Evolutionary conservation across 257 asterid genomes (phyloP).

Genomic region (Lantana camara): DNA sequence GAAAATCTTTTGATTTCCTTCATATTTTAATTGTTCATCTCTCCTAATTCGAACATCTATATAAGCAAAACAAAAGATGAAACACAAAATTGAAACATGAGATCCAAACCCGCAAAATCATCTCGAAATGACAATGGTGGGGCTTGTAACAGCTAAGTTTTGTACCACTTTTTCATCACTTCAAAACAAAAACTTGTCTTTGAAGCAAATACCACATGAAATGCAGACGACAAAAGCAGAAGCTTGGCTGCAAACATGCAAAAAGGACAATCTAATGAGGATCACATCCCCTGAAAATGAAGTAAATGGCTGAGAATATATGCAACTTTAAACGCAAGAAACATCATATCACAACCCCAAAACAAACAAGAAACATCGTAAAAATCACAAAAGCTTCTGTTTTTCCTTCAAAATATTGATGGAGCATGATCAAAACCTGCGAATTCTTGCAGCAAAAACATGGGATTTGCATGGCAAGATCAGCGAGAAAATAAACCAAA

Average conservation of each 20-base stretch:
- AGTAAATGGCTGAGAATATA: constrained; percentile 36
- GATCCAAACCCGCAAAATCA: too few species aligned
- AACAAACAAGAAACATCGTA: neutral
- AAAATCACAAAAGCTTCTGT: neutral
- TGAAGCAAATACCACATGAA: constrained; percentile 39
- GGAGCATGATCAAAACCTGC: constrained; percentile 26
- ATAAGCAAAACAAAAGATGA: too few species aligned
- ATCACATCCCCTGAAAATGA: constrained; percentile 34
- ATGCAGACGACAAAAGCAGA: constrained; percentile 30
- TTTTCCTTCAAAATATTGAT: constrained; percentile 19
- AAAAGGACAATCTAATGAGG: constrained; percentile 14
- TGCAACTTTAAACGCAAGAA: too few species aligned
- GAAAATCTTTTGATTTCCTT: too few species aligned
- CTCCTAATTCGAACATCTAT: too few species aligned
- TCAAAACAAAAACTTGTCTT: constrained; percentile 41
- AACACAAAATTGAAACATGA: too few species aligned
- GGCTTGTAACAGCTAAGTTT: constrained; percentile 43
- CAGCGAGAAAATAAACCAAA: constrained; percentile 30
- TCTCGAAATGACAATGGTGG: constrained; percentile 22
- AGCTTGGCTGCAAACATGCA: constrained; percentile 19
- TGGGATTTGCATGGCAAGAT: constrained; percentile 44
- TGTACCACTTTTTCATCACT: constrained; percentile 22
- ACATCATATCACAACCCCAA: neutral
- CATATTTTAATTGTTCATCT: too few species aligned
- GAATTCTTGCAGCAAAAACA: constrained; percentile 40